Evolutionary conservation across 75 land plant species (phyloP).

Genomic region (Larix kaempferi): DNA sequence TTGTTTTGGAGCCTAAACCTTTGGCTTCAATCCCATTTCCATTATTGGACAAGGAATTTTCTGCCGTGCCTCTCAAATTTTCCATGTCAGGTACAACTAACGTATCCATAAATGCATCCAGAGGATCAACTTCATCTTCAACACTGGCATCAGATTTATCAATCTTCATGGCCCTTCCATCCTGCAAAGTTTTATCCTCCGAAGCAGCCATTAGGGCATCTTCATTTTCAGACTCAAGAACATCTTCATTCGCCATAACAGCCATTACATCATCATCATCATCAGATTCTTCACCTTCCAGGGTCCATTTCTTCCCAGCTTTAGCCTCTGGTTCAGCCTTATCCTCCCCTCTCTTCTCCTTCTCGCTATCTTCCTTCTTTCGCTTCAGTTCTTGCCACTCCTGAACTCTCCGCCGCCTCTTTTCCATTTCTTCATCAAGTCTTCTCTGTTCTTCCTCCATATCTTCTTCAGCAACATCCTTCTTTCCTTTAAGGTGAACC

Average conservation of each 20-base stretch:
- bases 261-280: slow-evolving; percentile 65
- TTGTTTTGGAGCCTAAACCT: slow-evolving; percentile 12
- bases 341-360: slow-evolving; percentile 47
- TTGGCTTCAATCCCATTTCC: slow-evolving; percentile 8
- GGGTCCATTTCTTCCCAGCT: slow-evolving; percentile 82
- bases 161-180: slow-evolving; percentile 11
- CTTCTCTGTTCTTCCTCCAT: slow-evolving; percentile 80
- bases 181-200: slow-evolving; percentile 18
- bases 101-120: slow-evolving; percentile 97
- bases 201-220: slow-evolving; percentile 36
- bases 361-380: slow-evolving; percentile 78
- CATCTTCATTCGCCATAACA: slow-evolving; percentile 21
- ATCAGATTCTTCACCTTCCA: slow-evolving; percentile 87
- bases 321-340: slow-evolving; percentile 29
- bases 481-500: slow-evolving; percentile 31
- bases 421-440: slow-evolving; percentile 87
- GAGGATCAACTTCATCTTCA: slow-evolving; percentile 94
- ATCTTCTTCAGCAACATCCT: slow-evolving; percentile 47
- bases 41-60: background rate
- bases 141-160: slow-evolving; percentile 19
- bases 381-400: slow-evolving; percentile 93
- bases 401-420: slow-evolving; percentile 87
- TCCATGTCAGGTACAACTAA: slow-evolving; percentile 91
- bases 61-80: slow-evolving; percentile 31
- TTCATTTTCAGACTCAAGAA: slow-evolving; percentile 21